A percentile compares a stretch with the other conserved stretches of the same genome.
Evolutionary conservation across 2,329 filamentous ascomycete species (phyloP).

Genomic region (Fusarium duplospermum): DNA sequence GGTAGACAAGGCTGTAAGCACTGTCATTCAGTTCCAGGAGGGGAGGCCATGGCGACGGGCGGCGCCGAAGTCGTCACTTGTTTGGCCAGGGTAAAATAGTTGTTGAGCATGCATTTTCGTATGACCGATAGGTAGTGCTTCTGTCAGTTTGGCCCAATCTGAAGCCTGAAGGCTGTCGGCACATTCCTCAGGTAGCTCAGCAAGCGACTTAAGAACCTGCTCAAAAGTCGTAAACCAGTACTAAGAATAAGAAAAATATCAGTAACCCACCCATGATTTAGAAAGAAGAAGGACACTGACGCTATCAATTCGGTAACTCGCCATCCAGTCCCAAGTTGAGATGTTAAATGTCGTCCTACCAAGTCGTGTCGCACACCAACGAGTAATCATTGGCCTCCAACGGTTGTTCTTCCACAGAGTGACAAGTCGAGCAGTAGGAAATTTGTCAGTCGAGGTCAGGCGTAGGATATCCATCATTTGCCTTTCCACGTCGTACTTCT

Average conservation of each 20-base stretch:
- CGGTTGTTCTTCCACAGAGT: conserved; percentile 9
- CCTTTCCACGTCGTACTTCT: background rate
- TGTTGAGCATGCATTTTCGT: background rate
- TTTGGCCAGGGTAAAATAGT: background rate
- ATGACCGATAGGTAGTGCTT: background rate
- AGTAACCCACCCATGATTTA: background rate
- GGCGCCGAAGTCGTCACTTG: background rate
- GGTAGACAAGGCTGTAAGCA: background rate
- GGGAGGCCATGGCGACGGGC: background rate
- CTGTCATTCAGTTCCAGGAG: background rate
- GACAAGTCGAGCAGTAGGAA: background rate
- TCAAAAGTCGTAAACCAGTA: background rate
- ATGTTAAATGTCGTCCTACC: conserved; percentile 3
- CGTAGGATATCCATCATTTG: conserved; percentile 1
- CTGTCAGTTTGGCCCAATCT: background rate
- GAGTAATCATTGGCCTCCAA: conserved; percentile 2
- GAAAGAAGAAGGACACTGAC: background rate
- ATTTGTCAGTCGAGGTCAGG: background rate
- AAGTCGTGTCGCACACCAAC: background rate
- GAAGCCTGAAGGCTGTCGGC: background rate
- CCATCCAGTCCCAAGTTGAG: conserved; percentile 10
- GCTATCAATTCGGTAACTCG: background rate
- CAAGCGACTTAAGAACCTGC: background rate
- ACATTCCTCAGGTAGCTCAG: background rate
- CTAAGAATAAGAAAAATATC: background rate